Evolutionary conservation across 2,329 filamentous ascomycete species (phyloP), one percentile per base, ranked within the genome.

Genomic region (Talaromyces sp.): DNA sequence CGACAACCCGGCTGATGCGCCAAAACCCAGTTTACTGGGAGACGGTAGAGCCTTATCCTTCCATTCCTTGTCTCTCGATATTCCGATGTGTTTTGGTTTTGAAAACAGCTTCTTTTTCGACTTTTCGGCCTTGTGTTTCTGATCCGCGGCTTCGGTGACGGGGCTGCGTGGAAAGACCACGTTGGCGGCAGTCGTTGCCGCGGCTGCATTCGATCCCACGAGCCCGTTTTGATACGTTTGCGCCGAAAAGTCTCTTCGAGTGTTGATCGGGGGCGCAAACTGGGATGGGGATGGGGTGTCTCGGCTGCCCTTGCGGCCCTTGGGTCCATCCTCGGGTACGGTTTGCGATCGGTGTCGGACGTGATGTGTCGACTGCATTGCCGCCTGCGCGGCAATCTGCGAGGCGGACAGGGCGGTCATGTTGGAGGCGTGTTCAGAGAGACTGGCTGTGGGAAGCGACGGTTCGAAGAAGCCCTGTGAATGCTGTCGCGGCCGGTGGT

Each of bases 391-490:
- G 17, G 87, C 86, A 65, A 88, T 88, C 68, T 85, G 82, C 57
- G 85, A 87, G 4, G 86, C 81, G 51, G 80, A 82, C 56, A 88
- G 78, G 36, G 76, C 76, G 13, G 72, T 69, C 64, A 78, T 77
- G 69, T 74, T 71, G 62, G 68, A 68, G 27, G 70, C 68, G 65
- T 75, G 77, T 67, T 80, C 73, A 62, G 77, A 73, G 47, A 71
- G 66, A 32, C 79, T 80, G 6, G 81, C 77, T n/a, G 81, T 81
- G 47, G 85, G 84, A 60, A 88, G 75, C 33, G 82, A 84, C 17
- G 86, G 86, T 71, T 89, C 86, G 68, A 88, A 88, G 74, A 87
- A 88, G 60, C 86, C 86, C 72, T 88, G 86, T 3, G 85, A 87
- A 69, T 87, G 84, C 65, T 81, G 78, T 64, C 80, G 74, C 33